Evolutionary conservation across 805 yeast species (phyloP), one percentile per base, ranked within the genome.

Genomic region (Lipomyces mesembrius): DNA sequence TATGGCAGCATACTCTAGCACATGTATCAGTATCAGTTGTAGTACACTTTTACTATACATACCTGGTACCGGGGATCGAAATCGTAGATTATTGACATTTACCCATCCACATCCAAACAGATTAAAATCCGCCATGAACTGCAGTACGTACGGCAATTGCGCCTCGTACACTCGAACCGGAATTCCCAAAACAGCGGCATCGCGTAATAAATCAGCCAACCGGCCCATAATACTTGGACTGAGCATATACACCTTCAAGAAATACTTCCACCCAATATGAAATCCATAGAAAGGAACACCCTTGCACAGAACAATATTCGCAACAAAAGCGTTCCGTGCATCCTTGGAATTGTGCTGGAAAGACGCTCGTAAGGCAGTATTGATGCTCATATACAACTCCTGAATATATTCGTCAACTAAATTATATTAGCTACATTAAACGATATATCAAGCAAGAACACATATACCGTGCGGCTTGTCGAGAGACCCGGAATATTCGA

Each of bases 221-320:
- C 90, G 81, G 2, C 84, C 79, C 22, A 81, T 78, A 71, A 86
- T 85, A 3, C 84, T 75, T 0, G 97, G 95, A 67, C 87, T 86
- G 11, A 88, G 74, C 12, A 92, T 74, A 59, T 86, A 83, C 1
- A 95, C 84, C 76, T 92, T 92, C 72, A 90, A 84, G 73, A 85
- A 89, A 0, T 84, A 78, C n/a, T 80, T 72, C 79, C 86, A 84
- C 0, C 92, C 92, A 2, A 85, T 81, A 70, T 86, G 86, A 75
- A 84, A 94, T 0, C 98, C 98, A 75, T 95, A 95, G 59, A 93
- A 88, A 0, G 96, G 94, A 0, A 85, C 81, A 0, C 89, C 97
- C 69, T 87, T 86, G 62, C 96, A 89, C 0, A 91, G 75, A 6
- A 72, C 62, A 8, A 79, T 73, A 25, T 72, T 69, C 25, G 79